Base-by-base conservation (phyloP, 2,329 filamentous ascomycete genomes). In the Septoria petroselini region DNA sequence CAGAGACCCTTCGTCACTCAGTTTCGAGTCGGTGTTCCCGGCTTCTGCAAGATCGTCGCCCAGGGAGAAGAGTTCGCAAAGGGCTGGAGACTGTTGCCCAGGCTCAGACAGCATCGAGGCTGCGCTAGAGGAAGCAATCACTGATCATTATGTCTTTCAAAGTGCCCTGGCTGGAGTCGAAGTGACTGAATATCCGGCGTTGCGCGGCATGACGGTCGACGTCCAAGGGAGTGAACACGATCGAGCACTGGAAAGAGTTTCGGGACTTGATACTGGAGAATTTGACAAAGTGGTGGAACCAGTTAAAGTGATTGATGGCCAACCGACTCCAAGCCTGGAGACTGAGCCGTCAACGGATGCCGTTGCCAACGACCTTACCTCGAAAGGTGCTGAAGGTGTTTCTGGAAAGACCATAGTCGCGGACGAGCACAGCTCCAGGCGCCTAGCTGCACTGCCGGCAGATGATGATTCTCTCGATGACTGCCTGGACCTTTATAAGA, bases 91-190 rank as follows among this genome's bases (percentile, higher is more conserved):
- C 25, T 29, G 19, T 37, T 37, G 41, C 14, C 33, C 43, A n/a
- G 52, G 50, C 34, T 55, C 49, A 17, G 50, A 53, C 49, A 55
- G 47, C 37, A 45, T 55, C 15, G 52, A 54, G 15, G 17, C 41
- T 8, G 55, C 50, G 11, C 41, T 58, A 39, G 37, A 57, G 19
- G 41, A 55, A 27, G 54, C 45, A 6, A 47, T 58, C 7, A 43
- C 51, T 17, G 47, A 54, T 23, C 44, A 55, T 41, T 55, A 55
- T 50, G 52, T 45, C 12, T 55, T 57, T 27, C 54, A 59, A 33
- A 43, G 41, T 14, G 52, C 54, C 4, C 48, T 59, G 35, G 48
- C 46, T 11, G 54, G 50, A 14, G 38, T 52, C 3, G 50, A 53
- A 14, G 21, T 53, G 14, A 11, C 19, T 12, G 44, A 49, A 19